These are phyloP conservation scores for Exophiala sp. DNA, from an alignment of 2,329 filamentous ascomycete genomes.

Conservation along the genomic window DNA sequence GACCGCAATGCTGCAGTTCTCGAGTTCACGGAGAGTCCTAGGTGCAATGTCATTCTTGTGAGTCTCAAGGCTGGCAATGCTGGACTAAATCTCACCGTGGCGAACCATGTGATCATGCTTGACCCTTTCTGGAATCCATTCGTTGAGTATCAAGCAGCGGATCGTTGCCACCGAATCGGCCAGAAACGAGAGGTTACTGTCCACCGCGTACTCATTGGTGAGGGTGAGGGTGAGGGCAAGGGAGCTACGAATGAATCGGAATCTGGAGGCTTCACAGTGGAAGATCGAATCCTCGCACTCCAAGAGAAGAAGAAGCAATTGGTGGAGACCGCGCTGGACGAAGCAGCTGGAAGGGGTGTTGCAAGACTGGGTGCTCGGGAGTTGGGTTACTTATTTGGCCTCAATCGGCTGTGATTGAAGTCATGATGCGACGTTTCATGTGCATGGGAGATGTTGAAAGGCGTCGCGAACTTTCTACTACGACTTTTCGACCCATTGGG, in stretches of 20 bases:
- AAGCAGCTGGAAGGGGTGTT: slow-evolving; percentile 64
- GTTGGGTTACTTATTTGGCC: slow-evolving; percentile 65
- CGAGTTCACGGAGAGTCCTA: slow-evolving; percentile 61
- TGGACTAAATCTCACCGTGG: slow-evolving; percentile 79
- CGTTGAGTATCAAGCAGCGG: slow-evolving; percentile 84
- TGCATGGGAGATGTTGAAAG: background rate
- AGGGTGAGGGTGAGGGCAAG: slow-evolving; percentile 36
- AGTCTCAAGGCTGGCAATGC: slow-evolving; percentile 79
- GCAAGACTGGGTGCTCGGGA: slow-evolving; percentile 64
- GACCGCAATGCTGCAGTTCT: slow-evolving; percentile 65
- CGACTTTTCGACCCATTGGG: background rate
- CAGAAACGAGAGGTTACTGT: slow-evolving; percentile 71
- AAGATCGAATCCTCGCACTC: slow-evolving; percentile 77
- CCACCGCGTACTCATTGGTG: slow-evolving; percentile 71
- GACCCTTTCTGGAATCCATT: slow-evolving; percentile 90
- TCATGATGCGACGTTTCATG: too few species aligned
- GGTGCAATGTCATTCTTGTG: slow-evolving; percentile 68
- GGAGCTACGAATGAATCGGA: background rate
- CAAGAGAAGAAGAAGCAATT: slow-evolving; percentile 75
- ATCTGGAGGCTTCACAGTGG: slow-evolving; percentile 58
- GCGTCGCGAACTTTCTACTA: background rate
- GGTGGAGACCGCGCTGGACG: slow-evolving; percentile 76
- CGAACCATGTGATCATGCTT: slow-evolving; percentile 81
- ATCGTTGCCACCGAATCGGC: slow-evolving; percentile 83
- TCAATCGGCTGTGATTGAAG: slow-evolving; percentile 14